phyloP scores from a whole-genome alignment of 2,329 filamentous ascomycete genomes.

The Anisogramma anomala region DNA sequence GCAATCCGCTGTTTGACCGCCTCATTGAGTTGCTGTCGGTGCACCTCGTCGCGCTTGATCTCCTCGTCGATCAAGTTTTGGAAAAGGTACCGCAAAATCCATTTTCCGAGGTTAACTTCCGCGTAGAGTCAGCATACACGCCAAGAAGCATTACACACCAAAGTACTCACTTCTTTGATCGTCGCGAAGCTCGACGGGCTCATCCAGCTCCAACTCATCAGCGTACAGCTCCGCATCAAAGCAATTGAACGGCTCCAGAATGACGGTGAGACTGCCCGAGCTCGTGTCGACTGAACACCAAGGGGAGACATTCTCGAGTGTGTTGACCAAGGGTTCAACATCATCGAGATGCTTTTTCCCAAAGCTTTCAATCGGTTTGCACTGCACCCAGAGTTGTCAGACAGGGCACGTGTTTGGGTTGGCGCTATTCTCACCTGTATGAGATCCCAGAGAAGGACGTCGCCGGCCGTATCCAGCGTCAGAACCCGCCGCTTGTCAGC shows the following conservation, averaged over 20 bases:
- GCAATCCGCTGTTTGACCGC: constrained; percentile 46
- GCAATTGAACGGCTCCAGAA: constrained; percentile 87
- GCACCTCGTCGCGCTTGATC: constrained; percentile 64
- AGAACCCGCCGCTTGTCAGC: constrained; percentile 84
- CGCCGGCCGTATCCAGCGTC: constrained; percentile 87
- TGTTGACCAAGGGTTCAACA: constrained; percentile 77
- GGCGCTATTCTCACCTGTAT: constrained; percentile 49
- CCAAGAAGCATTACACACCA: neutral
- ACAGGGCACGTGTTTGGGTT: constrained; percentile 2
- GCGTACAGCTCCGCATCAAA: constrained; percentile 97
- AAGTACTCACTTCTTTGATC: constrained; percentile 72
- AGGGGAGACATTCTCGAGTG: constrained; percentile 76
- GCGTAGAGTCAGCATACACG: constrained; percentile 13
- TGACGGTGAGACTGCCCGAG: constrained; percentile 81
- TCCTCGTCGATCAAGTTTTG: constrained; percentile 82
- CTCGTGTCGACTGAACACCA: constrained; percentile 95
- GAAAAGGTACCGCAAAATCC: constrained; percentile 89
- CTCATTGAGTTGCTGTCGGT: constrained; percentile 58
- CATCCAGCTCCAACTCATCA: constrained; percentile 67
- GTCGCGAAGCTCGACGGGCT: constrained; percentile 71
- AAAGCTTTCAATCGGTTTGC: constrained; percentile 78
- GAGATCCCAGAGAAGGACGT: constrained; percentile 91
- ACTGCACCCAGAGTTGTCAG: constrained; percentile 38
- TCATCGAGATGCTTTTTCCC: constrained; percentile 91
- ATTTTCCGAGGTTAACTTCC: constrained; percentile 87